These are phyloP conservation scores for Mortierella sp. DNA, from an alignment of 371 early-diverging fungal genomes.

Conservation along the genomic window DNA sequence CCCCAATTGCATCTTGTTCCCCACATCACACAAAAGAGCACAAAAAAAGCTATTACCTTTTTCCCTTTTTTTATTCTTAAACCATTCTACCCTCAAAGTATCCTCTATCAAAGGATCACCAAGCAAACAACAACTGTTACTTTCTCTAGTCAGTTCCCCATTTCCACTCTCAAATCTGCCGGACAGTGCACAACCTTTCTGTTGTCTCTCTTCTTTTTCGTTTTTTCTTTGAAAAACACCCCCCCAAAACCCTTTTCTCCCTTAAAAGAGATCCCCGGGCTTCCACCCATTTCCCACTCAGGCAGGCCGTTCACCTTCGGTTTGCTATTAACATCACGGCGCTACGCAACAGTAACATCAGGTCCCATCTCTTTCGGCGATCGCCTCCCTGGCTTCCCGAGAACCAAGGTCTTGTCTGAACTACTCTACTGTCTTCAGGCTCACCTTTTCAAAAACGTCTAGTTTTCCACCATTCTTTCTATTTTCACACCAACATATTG, in stretches of 20 bases:
- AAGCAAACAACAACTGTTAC: conserved; percentile 32
- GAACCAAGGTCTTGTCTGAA: conserved; percentile 58
- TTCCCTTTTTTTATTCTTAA: conserved; percentile 8
- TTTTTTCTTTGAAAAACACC: conserved; percentile 53
- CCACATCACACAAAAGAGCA: background rate
- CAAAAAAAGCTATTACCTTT: background rate
- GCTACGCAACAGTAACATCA: conserved; percentile 73
- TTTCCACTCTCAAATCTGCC: conserved; percentile 40
- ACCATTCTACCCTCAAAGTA: conserved; percentile 1
- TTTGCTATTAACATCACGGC: conserved; percentile 73
- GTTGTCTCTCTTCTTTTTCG: conserved; percentile 26
- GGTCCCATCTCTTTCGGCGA: conserved; percentile 75
- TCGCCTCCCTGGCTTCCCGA: conserved; percentile 76
- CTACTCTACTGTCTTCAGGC: conserved; percentile 54
- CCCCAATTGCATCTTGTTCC: background rate
- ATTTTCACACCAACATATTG: conserved; percentile 25
- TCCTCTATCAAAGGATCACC: conserved; percentile 27
- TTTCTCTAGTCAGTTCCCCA: conserved; percentile 33
- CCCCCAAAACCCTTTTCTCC: conserved; percentile 38
- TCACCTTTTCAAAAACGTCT: conserved; percentile 34
- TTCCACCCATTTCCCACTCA: conserved; percentile 64
- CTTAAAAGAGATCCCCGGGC: conserved; percentile 60
- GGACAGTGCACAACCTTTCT: conserved; percentile 53
- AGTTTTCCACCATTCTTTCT: conserved; percentile 13
- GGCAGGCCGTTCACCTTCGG: conserved; percentile 63